Percentiles rank a stretch among this genome's conserved stretches.
These are phyloP conservation scores for Pseudonectria foliicola DNA, from an alignment of 2,329 filamentous ascomycete species.

Conservation along the genomic window DNA sequence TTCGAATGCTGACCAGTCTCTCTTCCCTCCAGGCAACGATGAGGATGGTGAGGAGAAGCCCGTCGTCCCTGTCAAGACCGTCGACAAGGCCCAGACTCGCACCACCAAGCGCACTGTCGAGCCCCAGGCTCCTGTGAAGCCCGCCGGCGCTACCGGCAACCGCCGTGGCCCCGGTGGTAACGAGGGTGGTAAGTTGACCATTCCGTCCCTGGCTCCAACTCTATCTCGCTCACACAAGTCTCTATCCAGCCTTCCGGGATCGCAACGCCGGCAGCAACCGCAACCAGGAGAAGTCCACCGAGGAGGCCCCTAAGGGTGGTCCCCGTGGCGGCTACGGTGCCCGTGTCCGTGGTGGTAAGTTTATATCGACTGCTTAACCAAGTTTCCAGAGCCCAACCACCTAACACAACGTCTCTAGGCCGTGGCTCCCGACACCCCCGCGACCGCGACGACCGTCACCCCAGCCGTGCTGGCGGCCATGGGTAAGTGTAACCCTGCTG, in stretches of 20 bases:
- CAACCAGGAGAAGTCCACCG: conserved; percentile 76
- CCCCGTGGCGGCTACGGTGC: conserved; percentile 58
- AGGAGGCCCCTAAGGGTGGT: conserved; percentile 52
- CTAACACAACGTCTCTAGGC: conserved; percentile 29
- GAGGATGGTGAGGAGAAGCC: conserved; percentile 59
- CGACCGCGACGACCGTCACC: conserved; percentile 50
- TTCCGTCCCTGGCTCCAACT: conserved; percentile 3
- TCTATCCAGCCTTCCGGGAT: conserved; percentile 72
- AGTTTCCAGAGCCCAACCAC: too few species aligned
- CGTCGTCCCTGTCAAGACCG: conserved; percentile 77
- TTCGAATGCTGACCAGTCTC: conserved; percentile 14
- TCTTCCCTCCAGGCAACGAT: conserved; percentile 46
- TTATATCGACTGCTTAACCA: conserved; percentile 1
- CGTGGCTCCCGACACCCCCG: conserved; percentile 47
- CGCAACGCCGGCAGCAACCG: conserved; percentile 70
- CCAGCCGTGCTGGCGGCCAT: conserved; percentile 33
- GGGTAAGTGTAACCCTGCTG: conserved; percentile 34
- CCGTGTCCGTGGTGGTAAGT: conserved; percentile 53
- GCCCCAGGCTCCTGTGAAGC: conserved; percentile 56
- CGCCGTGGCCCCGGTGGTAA: conserved; percentile 61
- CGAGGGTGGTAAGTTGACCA: conserved; percentile 68
- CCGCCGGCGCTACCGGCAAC: conserved; percentile 35
- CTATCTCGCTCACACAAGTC: conserved; percentile 11
- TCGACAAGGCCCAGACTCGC: conserved; percentile 75
- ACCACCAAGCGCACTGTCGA: conserved; percentile 79